Base-by-base conservation (phyloP, 2,329 filamentous ascomycete genomes). In the Leptographium flavum region DNA sequence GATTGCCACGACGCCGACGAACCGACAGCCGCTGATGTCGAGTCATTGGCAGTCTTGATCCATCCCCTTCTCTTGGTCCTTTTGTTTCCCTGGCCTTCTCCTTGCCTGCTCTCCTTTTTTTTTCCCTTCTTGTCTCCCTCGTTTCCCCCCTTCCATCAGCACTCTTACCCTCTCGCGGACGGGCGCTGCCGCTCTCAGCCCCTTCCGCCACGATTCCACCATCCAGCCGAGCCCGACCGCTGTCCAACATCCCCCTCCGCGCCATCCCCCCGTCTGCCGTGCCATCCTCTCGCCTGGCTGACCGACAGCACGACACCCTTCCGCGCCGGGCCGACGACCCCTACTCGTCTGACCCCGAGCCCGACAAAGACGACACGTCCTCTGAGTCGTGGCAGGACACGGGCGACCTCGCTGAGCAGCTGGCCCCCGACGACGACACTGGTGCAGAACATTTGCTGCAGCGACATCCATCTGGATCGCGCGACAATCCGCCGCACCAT, bases 331-430 rank as follows among this genome's bases (percentile, higher is more conserved):
- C 39, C n/a, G n/a, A n/a, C 39, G 39, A 25, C 15, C 28, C 43
- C 15, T 35, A n/a, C n/a, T n/a, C n/a, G n/a, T n/a, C n/a, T n/a
- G n/a, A n/a, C n/a, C n/a, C n/a, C n/a, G n/a, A n/a, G n/a, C n/a
- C n/a, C n/a, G n/a, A n/a, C n/a, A n/a, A n/a, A n/a, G n/a, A n/a
- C n/a, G n/a, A n/a, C n/a, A n/a, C n/a, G n/a, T n/a, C n/a, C 54
- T 63, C 61, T 53, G 64, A 65, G 57, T 78, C 84, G 56, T 95
- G 87, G 87, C 88, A 85, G 59, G 87, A 95, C 63, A 94, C 90
- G 38, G 90, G 87, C 58, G 92, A 96, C 65, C 77, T 96, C 57
- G 87, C 86, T 58, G 90, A 95, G 68, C 90, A 93, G 71, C 73
- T 88, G 55, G 83, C 77, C 57, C 78, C 79, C 57, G 79, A 80